Evolutionary conservation across 2,329 filamentous ascomycete genomes (phyloP).

Genomic region (Thelonectria discophora): DNA sequence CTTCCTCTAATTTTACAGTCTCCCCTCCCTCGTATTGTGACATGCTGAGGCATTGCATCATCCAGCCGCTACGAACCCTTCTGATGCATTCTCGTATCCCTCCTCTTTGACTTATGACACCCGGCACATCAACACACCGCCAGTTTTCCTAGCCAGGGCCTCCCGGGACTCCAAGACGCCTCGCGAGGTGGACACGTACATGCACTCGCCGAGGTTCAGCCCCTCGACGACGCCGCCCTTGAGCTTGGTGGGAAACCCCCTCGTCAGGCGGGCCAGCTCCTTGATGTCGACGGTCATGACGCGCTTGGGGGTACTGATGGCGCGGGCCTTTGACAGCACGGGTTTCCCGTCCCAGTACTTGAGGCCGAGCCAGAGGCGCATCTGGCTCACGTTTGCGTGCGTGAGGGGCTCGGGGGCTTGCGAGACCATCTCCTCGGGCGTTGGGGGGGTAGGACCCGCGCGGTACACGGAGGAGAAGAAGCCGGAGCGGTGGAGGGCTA

Average conservation of each 20-base stretch:
- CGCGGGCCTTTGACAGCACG: slow-evolving; percentile 72
- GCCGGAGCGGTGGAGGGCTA: slow-evolving; percentile 83
- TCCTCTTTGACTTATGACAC: slow-evolving; percentile 54
- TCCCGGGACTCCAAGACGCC: slow-evolving; percentile 85
- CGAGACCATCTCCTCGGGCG: slow-evolving; percentile 55
- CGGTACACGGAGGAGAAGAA: slow-evolving; percentile 84
- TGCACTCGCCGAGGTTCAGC: slow-evolving; percentile 80
- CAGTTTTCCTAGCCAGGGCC: slow-evolving; percentile 80
- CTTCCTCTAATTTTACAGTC: slow-evolving; percentile 42
- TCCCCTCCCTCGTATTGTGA: slow-evolving; percentile 34
- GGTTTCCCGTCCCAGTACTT: slow-evolving; percentile 90
- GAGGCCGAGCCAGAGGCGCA: slow-evolving; percentile 86
- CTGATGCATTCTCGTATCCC: not conserved
- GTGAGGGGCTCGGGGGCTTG: slow-evolving; percentile 67
- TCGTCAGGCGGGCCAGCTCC: slow-evolving; percentile 70
- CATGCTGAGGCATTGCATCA: slow-evolving; percentile 28
- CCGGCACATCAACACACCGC: slow-evolving; percentile 82
- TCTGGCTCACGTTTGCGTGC: slow-evolving; percentile 73
- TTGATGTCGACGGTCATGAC: slow-evolving; percentile 71
- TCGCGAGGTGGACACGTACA: slow-evolving; percentile 80
- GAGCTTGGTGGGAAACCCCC: slow-evolving; percentile 68
- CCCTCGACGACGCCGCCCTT: slow-evolving; percentile 76
- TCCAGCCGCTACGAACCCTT: slow-evolving; percentile 15
- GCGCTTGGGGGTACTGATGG: slow-evolving; percentile 79
- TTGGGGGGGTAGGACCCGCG: slow-evolving; percentile 65